Percentiles rank a stretch among this genome's conserved stretches.
These are phyloP conservation scores for Penicillium paxilli DNA, from an alignment of 495 filamentous ascomycete genomes.

Conservation along the genomic window DNA sequence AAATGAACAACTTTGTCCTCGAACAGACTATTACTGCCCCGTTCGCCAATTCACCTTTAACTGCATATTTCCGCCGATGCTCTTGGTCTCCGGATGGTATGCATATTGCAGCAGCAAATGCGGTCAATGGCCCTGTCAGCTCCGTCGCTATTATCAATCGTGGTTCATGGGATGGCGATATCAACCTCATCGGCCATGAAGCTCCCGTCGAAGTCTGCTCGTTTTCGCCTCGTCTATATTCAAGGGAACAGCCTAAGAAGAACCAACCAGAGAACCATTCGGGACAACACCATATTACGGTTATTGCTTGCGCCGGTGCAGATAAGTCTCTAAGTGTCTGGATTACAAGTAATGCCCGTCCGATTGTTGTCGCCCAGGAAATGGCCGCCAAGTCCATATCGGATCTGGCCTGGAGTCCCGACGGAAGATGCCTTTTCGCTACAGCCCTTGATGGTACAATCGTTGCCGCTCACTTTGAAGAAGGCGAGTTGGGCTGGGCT, in stretches of 20 bases:
- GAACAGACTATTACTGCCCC: constrained; percentile 83
- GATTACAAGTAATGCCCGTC: constrained; percentile 92
- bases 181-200: constrained; percentile 96
- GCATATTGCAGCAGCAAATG: constrained; percentile 96
- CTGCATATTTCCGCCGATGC: constrained; percentile 94
- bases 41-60: constrained; percentile 85
- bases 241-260: constrained; percentile 60
- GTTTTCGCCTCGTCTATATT: constrained; percentile 91
- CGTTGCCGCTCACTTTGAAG: constrained; percentile 69
- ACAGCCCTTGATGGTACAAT: constrained; percentile 88
- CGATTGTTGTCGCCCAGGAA: constrained; percentile 85
- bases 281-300: constrained; percentile 67
- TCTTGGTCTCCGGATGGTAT: constrained; percentile 97
- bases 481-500: constrained; percentile 72
- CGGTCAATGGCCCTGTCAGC: constrained; percentile 94
- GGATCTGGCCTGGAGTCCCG: constrained; percentile 92
- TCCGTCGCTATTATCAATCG: constrained; percentile 95
- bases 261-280: constrained; percentile 39
- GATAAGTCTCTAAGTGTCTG: constrained; percentile 95
- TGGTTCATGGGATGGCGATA: constrained; percentile 90
- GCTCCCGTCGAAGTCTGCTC: constrained; percentile 95
- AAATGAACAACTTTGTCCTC: constrained; percentile 90
- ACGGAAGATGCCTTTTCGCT: constrained; percentile 82
- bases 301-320: constrained; percentile 94
- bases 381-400: constrained; percentile 86